Base-by-base conservation (phyloP, 1,284 basidiomycete species). In the Lentinus polychrous region DNA sequence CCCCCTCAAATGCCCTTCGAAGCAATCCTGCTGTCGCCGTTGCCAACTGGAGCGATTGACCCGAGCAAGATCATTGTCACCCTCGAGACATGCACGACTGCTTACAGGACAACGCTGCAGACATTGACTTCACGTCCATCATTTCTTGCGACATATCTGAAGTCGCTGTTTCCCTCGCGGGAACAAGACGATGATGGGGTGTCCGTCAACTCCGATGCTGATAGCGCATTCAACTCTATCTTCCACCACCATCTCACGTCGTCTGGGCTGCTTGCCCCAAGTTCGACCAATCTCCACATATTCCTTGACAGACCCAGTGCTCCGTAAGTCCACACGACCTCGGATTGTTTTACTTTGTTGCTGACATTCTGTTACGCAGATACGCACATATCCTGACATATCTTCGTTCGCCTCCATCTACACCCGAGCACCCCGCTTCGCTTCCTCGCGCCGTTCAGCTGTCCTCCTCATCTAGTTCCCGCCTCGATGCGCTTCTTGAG, bases 261-360 rank as follows among this genome's bases (percentile, higher is more conserved):
- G 12, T 74, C 78, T 38, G 82, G 79, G 2, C 64, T 79, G 33
- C 59, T 82, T 2, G 58, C 76, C 1, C 70, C 69, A 40, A 60
- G 71, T 3, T 67, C 76, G 3, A 65, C 68, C 23, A 69, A 64
- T 45, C 66, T 89, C 34, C 83, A 87, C 55, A 59, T 90, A n/a
- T 90, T 90, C 66, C 68, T 91, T n/a, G 87, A 91, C 58, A 71
- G 87, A 36, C 76, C 86, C 0, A 87, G 86, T 58, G 69, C 78
- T 37, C 83, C 87, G 84, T 91, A 67, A 72, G 86, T 78, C n/a
- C 14, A 33, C 33, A 23, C 11, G 27, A 17, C 15, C 10, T 27
- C 37, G 33, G 50, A n/a, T 43, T 22, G 6, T n/a, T 27, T 1
- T 22, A 42, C 22, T 45, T 15, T 45, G 17, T 8, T 40, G 5